Evolutionary conservation across 129 eudicot species (phyloP), one percentile per base, ranked within the genome.

Genomic region (Lactuca sativa): DNA sequence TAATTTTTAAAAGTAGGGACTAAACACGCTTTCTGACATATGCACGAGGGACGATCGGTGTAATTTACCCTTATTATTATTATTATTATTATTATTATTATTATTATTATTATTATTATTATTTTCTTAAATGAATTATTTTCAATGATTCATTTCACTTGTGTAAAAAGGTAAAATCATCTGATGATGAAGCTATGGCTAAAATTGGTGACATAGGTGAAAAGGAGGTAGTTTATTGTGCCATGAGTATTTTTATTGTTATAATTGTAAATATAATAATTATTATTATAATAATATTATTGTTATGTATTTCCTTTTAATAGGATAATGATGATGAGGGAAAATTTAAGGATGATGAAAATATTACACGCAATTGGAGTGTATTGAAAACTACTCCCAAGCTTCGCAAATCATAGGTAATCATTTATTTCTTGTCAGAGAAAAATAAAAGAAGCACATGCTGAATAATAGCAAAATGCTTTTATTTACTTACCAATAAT

Each of bases 161-260:
- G 21, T 21, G 21, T 21, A 21, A 1, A 21, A 21, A 90, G 95
- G 70, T 77, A 49, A 57, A 90, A 69, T 15, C 71, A n/a, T 69
- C 76, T 32, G 81, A 77, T 4, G 99, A 95, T 78, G 97, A 95
- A 32, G 96, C 99, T 63, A 93, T 93, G 97, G 95, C 99, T 67
- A 83, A 73, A 61, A 97, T 97, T 38, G 93, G 90, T 66, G 99
- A 95, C 81, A 95, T 95, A 25, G 99, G 99, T 30, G 97, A 90
- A 90, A 87, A 85, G 77, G 99, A 95, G 73, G 99, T 90, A 77
- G 83, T 85, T 54, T 6, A 37, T 12, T 53, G 41, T 55, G 59
- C 55, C 37, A 43, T 79, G 40, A 59, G 21, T 25, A 4, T 17
- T 74, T 36, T 21, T 21, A 21, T 43, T 43, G 9, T 15, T 16